A percentile compares a stretch with the other conserved stretches of the same genome.
Conservation (phyloP, 495 filamentous ascomycete genomes). For the Neurospora intermedia region DNA sequence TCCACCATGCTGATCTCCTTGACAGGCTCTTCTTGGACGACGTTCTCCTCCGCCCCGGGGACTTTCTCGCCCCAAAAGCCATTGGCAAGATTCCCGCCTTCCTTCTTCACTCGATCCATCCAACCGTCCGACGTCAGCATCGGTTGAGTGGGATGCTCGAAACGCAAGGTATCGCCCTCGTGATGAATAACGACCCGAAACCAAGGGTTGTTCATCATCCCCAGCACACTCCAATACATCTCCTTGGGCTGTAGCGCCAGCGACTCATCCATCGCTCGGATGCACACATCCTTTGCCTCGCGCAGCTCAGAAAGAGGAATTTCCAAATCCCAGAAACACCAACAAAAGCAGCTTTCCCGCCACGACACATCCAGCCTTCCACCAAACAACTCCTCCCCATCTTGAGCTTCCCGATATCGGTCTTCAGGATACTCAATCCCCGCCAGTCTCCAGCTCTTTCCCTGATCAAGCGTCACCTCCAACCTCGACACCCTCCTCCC, state of each 20-base stretch:
- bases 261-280: conserved; percentile 86
- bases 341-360: conserved; percentile 79
- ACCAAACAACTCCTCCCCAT: conserved; percentile 59
- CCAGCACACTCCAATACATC: conserved; percentile 94
- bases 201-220: conserved; percentile 99
- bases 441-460: conserved; percentile 71
- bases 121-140: conserved; percentile 72
- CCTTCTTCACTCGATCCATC: conserved; percentile 93
- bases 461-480: conserved; percentile 79
- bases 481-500: conserved; percentile 77
- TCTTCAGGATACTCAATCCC: conserved; percentile 82
- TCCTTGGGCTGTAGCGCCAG: conserved; percentile 82
- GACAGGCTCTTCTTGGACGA: conserved; percentile 27
- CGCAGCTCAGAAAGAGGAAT: conserved; percentile 53
- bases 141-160: conserved; percentile 88
- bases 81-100: conserved; percentile 70
- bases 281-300: conserved; percentile 60
- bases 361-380: conserved; percentile 73
- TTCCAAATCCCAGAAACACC: conserved; percentile 88
- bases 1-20: conserved; percentile 76
- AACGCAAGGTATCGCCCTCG: conserved; percentile 55
- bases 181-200: conserved; percentile 71
- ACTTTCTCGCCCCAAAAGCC: conserved; percentile 78
- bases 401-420: conserved; percentile 57
- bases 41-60: conserved; percentile 42